These are phyloP conservation scores for Avena atlantica DNA, from an alignment of 176 grass and related monocot genomes.

Conservation along the genomic window DNA sequence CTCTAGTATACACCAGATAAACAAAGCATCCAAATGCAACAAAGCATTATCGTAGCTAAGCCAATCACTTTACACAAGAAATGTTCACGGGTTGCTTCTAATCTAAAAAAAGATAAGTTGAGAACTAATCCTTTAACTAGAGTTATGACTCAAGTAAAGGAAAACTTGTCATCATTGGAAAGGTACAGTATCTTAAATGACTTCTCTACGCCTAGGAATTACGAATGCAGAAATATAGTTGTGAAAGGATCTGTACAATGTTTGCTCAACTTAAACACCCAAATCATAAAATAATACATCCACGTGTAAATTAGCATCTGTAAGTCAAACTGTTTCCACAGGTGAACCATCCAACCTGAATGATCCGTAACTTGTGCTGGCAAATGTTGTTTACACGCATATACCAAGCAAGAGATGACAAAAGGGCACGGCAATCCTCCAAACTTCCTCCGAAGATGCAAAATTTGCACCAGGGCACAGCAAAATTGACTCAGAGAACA, in stretches of 20 bases:
- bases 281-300: conserved; percentile 16
- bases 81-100: not conserved
- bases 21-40: not conserved
- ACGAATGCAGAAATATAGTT: not conserved
- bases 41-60: not conserved
- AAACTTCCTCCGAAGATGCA: not conserved
- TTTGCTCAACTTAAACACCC: not conserved
- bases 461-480: not conserved
- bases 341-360: not conserved
- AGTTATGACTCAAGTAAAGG: not conserved
- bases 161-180: not conserved
- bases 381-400: not conserved
- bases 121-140: not conserved
- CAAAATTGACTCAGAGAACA: not conserved
- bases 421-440: not conserved
- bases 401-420: not conserved
- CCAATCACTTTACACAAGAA: not conserved
- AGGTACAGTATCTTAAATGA: not conserved
- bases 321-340: not conserved
- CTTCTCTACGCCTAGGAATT: not conserved
- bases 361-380: not conserved
- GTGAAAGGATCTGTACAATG: not conserved
- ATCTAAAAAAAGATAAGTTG: not conserved
- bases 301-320: not conserved
- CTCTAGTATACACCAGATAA: conserved; percentile 2